A percentile compares a stretch with the other conserved stretches of the same genome.
phyloP scores from a whole-genome alignment of 192 early-diverging fungal genomes.

The Oehlia diaphana region DNA sequence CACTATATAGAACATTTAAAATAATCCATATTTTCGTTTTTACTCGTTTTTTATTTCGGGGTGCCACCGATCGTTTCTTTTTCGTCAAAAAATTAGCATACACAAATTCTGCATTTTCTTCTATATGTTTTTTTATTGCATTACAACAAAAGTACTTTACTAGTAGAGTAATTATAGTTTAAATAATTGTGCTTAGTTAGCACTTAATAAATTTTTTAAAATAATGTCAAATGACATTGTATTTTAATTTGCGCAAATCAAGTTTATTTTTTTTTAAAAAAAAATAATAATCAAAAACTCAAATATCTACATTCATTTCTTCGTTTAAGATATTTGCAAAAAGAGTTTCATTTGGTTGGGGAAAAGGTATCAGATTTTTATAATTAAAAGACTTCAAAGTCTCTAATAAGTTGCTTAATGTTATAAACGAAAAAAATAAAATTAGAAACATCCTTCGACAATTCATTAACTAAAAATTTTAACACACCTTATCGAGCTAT shows the following conservation, averaged over 20 bases:
- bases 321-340: slow-evolving; percentile 41
- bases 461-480: background rate
- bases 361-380: slow-evolving; percentile 34
- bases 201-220: background rate
- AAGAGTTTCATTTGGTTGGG: slow-evolving; percentile 30
- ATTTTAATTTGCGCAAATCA: background rate
- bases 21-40: background rate
- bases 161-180: slow-evolving; percentile 13
- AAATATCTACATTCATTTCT: slow-evolving; percentile 19
- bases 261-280: background rate
- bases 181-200: background rate
- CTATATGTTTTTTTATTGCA: background rate
- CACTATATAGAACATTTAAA: background rate
- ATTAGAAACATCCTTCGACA: background rate
- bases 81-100: background rate
- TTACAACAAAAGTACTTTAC: slow-evolving; percentile 10
- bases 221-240: background rate
- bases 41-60: background rate
- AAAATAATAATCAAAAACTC: background rate
- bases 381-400: slow-evolving; percentile 28
- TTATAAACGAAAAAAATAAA: background rate
- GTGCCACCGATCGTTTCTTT: background rate
- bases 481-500: slow-evolving; percentile 39
- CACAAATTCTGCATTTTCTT: background rate
- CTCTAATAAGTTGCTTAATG: slow-evolving; percentile 30